Conservation (phyloP, 1,284 basidiomycete species). For the Uromyces viciae-fabae region DNA sequence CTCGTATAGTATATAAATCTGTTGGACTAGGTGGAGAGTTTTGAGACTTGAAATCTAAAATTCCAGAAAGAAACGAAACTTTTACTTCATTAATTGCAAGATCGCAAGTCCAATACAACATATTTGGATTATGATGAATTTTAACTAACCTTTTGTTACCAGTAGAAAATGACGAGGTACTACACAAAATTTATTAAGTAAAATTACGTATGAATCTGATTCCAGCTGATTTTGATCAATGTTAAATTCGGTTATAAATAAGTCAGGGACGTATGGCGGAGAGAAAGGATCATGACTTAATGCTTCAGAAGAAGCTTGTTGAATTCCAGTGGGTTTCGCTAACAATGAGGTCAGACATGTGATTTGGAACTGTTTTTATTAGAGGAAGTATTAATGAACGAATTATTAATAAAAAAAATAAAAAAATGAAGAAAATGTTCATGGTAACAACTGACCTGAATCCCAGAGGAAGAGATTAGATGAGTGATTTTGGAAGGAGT, state of each 20-base stretch:
- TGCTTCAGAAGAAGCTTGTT: not conserved
- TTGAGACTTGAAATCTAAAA: conserved; percentile 68
- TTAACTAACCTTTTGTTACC: conserved; percentile 66
- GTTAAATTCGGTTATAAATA: conserved; percentile 59
- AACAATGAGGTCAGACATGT: conserved; percentile 5
- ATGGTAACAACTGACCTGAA: not conserved
- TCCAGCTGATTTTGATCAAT: conserved; percentile 61
- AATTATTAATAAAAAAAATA: not conserved
- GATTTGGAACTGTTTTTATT: conserved; percentile 34
- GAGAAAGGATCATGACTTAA: conserved; percentile 73
- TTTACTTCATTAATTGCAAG: no score
- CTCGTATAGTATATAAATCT: conserved; percentile 71
- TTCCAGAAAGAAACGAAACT: no score
- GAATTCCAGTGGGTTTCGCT: not conserved
- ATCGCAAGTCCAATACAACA: no score
- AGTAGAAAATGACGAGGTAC: conserved; percentile 75
- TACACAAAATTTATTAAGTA: conserved; percentile 81
- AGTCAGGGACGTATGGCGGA: conserved; percentile 70
- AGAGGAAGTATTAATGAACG: not conserved
- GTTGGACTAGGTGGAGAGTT: conserved; percentile 69
- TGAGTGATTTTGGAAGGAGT: not conserved
- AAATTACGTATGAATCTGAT: conserved; percentile 65
- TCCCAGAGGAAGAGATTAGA: not conserved
- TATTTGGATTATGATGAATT: not conserved
- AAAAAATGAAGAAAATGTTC: not conserved